Percentiles rank a stretch among this genome's conserved stretches.
These are phyloP conservation scores for Didymosphaeria variabile DNA, from an alignment of 2,329 filamentous ascomycete species.

Conservation along the genomic window DNA sequence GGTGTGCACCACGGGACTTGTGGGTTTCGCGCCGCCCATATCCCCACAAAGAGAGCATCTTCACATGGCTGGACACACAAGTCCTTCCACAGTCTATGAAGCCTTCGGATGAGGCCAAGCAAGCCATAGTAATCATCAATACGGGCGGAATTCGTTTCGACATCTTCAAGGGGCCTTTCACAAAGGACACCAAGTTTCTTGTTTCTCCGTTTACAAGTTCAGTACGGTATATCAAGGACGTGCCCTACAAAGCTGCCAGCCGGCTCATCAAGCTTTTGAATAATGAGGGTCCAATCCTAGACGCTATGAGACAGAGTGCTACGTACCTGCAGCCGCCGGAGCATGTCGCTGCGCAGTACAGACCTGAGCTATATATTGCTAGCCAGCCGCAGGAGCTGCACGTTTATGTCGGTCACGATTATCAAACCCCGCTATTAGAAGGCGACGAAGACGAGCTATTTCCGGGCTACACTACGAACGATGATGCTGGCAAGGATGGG, in stretches of 20 bases:
- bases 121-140: slow-evolving; percentile 81
- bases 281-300: slow-evolving; percentile 62
- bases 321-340: slow-evolving; percentile 57
- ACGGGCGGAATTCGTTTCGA: slow-evolving; percentile 94
- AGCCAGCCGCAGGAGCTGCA: slow-evolving; percentile 8
- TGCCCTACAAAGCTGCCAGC: slow-evolving; percentile 79
- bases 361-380: slow-evolving; percentile 27
- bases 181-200: slow-evolving; percentile 83
- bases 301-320: slow-evolving; percentile 38
- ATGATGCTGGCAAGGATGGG: slow-evolving; percentile 83
- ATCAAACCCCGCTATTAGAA: slow-evolving; percentile 21
- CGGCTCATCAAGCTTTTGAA: slow-evolving; percentile 71
- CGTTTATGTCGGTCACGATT: neutral
- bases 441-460: slow-evolving; percentile 51
- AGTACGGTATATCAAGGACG: slow-evolving; percentile 79
- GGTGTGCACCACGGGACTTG: slow-evolving; percentile 82
- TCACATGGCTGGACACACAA: slow-evolving; percentile 78
- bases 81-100: slow-evolving; percentile 75
- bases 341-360: slow-evolving; percentile 46
- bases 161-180: slow-evolving; percentile 91
- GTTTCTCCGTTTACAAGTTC: slow-evolving; percentile 87
- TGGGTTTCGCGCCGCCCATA: slow-evolving; percentile 86
- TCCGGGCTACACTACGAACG: slow-evolving; percentile 89
- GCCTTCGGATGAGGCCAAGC: slow-evolving; percentile 60
- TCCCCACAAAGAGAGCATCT: slow-evolving; percentile 77